phyloP scores from a whole-genome alignment of 116 monocot species.

The Iris pallida region DNA sequence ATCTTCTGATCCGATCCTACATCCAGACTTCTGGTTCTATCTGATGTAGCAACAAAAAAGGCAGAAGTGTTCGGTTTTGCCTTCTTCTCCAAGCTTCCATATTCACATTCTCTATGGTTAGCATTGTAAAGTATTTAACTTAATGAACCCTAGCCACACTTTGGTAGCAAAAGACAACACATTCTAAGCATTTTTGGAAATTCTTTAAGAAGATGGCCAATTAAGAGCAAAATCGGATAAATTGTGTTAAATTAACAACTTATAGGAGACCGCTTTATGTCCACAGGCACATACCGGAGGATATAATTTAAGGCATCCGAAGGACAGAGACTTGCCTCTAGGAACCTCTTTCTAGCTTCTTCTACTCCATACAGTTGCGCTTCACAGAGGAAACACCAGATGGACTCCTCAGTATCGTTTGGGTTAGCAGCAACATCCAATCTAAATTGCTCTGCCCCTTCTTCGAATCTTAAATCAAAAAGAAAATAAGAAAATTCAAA shows the following conservation, averaged over 20 bases:
- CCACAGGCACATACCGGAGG: too few relatives aligned
- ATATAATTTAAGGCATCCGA: background rate
- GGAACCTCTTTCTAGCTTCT: constrained; percentile 70
- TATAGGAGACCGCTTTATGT: too few relatives aligned
- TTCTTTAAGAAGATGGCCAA: background rate
- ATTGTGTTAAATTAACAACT: background rate
- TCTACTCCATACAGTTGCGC: constrained; percentile 66
- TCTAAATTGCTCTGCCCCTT: constrained; percentile 93
- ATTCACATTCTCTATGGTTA: too few relatives aligned
- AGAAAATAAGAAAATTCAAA: background rate
- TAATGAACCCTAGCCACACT: too few relatives aligned
- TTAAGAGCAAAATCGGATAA: background rate
- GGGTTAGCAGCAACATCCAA: constrained; percentile 86
- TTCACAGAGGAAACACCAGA: constrained; percentile 96
- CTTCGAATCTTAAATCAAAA: constrained; percentile 56
- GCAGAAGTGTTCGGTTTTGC: too few relatives aligned
- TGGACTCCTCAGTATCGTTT: constrained; percentile 94
- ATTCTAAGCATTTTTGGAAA: too few relatives aligned
- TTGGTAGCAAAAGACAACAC: too few relatives aligned
- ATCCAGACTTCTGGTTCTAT: too few relatives aligned
- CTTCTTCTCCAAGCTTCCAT: too few relatives aligned
- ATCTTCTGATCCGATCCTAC: too few relatives aligned
- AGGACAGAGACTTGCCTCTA: constrained; percentile 45
- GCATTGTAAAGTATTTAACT: too few relatives aligned
- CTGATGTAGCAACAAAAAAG: too few relatives aligned